Conservation (phyloP, 306 rosid species). For the Mimosa bimucronata region DNA sequence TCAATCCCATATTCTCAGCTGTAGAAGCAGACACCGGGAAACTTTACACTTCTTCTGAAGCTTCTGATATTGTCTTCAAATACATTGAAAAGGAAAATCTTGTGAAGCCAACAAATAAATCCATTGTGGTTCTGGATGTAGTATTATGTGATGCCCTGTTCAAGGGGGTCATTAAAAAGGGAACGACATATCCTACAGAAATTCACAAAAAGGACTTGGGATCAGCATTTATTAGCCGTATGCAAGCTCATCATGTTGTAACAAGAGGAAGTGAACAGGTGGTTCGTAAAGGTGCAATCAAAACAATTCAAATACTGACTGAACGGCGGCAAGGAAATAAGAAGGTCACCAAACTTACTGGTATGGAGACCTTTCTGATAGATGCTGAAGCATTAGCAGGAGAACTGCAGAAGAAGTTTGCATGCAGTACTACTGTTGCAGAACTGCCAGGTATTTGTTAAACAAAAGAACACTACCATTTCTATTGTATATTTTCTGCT, state of each 20-base stretch:
- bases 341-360: conserved; percentile 87
- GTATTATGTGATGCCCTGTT: conserved; percentile 80
- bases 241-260: conserved; percentile 91
- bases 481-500: conserved; percentile 4
- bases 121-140: conserved; percentile 69
- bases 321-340: conserved; percentile 94
- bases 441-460: conserved; percentile 79
- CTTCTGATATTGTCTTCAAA: conserved; percentile 69
- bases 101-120: conserved; percentile 71
- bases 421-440: conserved; percentile 86
- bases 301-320: conserved; percentile 82
- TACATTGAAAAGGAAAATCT: conserved; percentile 77
- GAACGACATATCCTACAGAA: conserved; percentile 82
- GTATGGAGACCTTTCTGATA: conserved; percentile 80
- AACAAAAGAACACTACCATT: conserved; percentile 14
- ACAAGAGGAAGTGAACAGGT: conserved; percentile 83
- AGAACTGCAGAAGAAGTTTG: conserved; percentile 85
- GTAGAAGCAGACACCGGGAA: conserved; percentile 70
- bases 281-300: conserved; percentile 85
- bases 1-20: conserved; percentile 75
- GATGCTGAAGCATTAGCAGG: conserved; percentile 91
- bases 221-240: conserved; percentile 66
- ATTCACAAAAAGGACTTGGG: conserved; percentile 88
- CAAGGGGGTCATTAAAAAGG: conserved; percentile 89
- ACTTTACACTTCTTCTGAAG: conserved; percentile 79